These are phyloP conservation scores for Annona cherimola DNA, from an alignment of 164 flowering plant species.

Conservation along the genomic window DNA sequence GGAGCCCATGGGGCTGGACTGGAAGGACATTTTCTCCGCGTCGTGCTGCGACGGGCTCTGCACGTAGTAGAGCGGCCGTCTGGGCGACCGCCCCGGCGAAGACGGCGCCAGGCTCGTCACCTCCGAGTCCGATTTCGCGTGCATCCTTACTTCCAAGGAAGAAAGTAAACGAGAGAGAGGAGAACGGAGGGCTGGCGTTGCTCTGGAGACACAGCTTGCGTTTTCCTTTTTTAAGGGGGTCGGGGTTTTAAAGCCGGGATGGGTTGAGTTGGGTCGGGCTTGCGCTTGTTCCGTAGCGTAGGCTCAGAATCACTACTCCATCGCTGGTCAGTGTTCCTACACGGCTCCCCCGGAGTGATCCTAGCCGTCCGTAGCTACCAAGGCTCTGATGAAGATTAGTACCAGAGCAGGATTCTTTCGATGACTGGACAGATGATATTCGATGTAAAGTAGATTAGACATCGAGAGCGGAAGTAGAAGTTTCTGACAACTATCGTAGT, in stretches of 20 bases:
- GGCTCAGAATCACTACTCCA: not conserved
- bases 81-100: slow-evolving; percentile 68
- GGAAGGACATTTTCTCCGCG: slow-evolving; percentile 74
- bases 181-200: not conserved
- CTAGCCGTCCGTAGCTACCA: no score
- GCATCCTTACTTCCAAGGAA: slow-evolving; percentile 30
- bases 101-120: slow-evolving; percentile 65
- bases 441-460: no score
- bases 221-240: no score
- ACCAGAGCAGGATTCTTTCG: no score
- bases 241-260: not conserved
- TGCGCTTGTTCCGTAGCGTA: not conserved
- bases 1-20: slow-evolving; percentile 64
- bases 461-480: no score
- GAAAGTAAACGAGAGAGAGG: not conserved
- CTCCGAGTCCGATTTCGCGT: slow-evolving; percentile 88
- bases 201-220: not conserved
- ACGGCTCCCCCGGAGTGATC: not conserved
- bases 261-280: not conserved
- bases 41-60: slow-evolving; percentile 95
- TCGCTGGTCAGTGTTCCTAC: no score
- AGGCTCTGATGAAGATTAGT: not conserved
- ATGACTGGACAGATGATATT: no score
- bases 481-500: no score
- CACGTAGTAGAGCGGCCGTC: slow-evolving; percentile 74